Evolutionary conservation across 2,329 filamentous ascomycete species (phyloP), one percentile per base, ranked within the genome.

Genomic region (Chaetomium strumarium): DNA sequence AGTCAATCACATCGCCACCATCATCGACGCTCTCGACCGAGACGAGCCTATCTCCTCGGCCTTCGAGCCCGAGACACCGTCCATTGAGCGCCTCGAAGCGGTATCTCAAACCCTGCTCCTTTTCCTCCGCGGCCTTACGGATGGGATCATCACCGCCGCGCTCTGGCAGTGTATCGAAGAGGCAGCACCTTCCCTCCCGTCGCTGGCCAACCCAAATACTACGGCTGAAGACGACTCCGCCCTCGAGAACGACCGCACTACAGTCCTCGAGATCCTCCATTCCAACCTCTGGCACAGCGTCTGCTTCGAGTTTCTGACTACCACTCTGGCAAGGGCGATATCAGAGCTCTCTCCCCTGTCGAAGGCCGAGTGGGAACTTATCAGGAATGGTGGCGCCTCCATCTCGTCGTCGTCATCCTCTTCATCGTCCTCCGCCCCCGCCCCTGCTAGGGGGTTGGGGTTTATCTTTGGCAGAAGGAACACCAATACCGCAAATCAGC

Each of bases 281-380:
- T 74, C 79, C 2, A 78, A 81, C 0, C 87, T 90, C 0, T 85
- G 85, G 46, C 86, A 95, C 69, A 93, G 90, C 64, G 91, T 96
- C 51, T 86, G 87, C 0, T 95, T 96, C 63, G 87, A 95, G 2
- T 90, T 96, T 58, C 72, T 96, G 14, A 89, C 86, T 0, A 84
- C 88, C 9, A 91, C 90, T 69, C 75, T 96, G 1, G 70, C 75
- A 2, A 73, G 75, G 4, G 70, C 80, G 1, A 71, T 75, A 1
- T 66, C 70, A 0, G 79, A 83, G 50, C 67, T 83, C 6, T 66
- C 64, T 38, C 76, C 61, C 20, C 59, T 76, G 1, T 69, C 61
- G 12, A 69, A 68, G 16, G 64, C 66, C 0, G 70, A 73, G 46
- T 46, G 69, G 44, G 62, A 74, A 54, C 5, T 36, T 1, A 12